Base-by-base conservation (phyloP, 495 filamentous ascomycete genomes). In the Talaromyces stipitatus region DNA sequence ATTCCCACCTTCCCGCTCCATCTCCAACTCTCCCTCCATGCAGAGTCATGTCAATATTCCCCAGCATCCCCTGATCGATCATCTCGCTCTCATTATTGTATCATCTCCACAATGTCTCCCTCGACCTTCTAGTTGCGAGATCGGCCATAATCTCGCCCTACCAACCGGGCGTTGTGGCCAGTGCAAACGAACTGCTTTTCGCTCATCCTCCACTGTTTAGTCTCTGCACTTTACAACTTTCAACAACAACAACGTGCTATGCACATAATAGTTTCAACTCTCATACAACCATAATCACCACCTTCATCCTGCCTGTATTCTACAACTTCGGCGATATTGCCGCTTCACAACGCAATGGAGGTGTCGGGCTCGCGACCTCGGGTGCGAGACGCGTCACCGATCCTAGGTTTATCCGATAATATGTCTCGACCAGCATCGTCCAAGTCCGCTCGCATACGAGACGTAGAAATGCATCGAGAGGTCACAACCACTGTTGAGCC, bases 381-480 rank as follows among this genome's bases (percentile, higher is more conserved):
- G 9, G n/a, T 55, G 24, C 54, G 54, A 55, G 38, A 55, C 54
- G 54, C 54, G 54, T 55, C 54, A 45, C 54, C 54, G 27, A 55
- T 33, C 14, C 38, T 23, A 18, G 33, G 24, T 32, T n/a, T 30
- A 23, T 33, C 30, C 29, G 30, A 11, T 36, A 29, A 41, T 28
- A 36, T 23, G 4, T 28, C 54, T 55, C 54, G 54, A 55, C 54
- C 32, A 33, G 14, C 24, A 9, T 27, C 54, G 18, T 58, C 33
- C 29, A 58, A 51, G 22, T n/a, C 50, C 24, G 59, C 60, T 61
- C 67, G 63, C 61, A 43, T 54, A 60, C 58, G 56, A 58, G 68
- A 67, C 10, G 74, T 76, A 69, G 68, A 70, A 32, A 64, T 69
- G 45, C 64, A 58, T 27, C 57, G 9, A 2, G 55, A 47, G 47